Base-by-base conservation (phyloP, 2,329 filamentous ascomycete genomes). In the Aspergillus sp. region DNA sequence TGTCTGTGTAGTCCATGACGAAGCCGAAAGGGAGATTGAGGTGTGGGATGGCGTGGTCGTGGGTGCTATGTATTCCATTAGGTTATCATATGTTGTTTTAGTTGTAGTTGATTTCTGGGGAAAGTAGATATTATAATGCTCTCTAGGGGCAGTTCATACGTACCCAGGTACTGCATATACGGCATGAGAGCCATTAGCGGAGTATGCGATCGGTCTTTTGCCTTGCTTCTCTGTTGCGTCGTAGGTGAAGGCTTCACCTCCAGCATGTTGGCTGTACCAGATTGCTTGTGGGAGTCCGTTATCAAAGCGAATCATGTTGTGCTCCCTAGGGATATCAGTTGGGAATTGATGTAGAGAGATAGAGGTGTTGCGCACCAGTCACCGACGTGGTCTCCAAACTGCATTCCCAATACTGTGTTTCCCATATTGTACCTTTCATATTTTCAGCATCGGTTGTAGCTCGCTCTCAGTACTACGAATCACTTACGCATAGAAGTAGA, bases 241-340 rank as follows among this genome's bases (percentile, higher is more conserved):
- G 68, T 87, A 90, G 2, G 78, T 81, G 71, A 89, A 89, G 1
- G 87, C 87, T 72, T 89, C 79, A 4, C 88, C 88, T 63, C 82
- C 80, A 30, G 79, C 74, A 70, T 90, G 88, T 69, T 89, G 87
- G 55, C 82, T 85, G 69, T 82, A 89, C 85, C 86, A 90, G 12
- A 89, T 71, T 1, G 80, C 77, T 62, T 81, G 72, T 0, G 87
- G 87, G 1, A 67, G 63, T 9, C 84, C 84, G 57, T 87, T 78
- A 15, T 77, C 55, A 72, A 90, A 90, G 10, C 87, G 85, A 32
- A 90, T 78, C 85, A 88, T 88, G 57, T 84, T 87, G 71, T 89
- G 86, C 69, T 89, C 87, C 86, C 82, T 83, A 23, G 25, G 23
- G 48, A 45, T 25, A 9, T 51, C 7, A 54, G 32, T 10, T 43